Percentiles rank a stretch among this genome's conserved stretches.
phyloP scores from a whole-genome alignment of 192 early-diverging fungal genomes.

The Gonapodya prolifera region DNA sequence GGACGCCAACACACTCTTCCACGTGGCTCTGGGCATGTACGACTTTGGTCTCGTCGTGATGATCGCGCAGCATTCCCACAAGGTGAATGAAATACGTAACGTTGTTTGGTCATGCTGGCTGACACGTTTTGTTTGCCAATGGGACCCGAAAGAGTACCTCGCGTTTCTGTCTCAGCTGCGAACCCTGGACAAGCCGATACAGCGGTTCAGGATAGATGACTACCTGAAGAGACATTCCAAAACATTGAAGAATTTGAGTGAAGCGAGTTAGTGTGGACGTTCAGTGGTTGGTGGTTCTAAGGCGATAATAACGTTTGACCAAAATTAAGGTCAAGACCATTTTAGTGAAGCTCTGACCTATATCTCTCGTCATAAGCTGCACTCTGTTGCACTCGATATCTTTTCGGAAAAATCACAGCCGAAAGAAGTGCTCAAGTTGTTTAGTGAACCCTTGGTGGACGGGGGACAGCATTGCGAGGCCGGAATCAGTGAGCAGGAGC shows the following conservation, averaged over 20 bases:
- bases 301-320: not conserved
- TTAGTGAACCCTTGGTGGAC: slow-evolving; percentile 49
- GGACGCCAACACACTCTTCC: slow-evolving; percentile 75
- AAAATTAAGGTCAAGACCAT: slow-evolving; percentile 20
- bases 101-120: not conserved
- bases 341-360: slow-evolving; percentile 55
- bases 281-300: slow-evolving; percentile 9
- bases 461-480: slow-evolving; percentile 50
- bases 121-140: not conserved
- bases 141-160: slow-evolving; percentile 90
- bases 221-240: slow-evolving; percentile 55
- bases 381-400: slow-evolving; percentile 38
- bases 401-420: too few species aligned
- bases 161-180: slow-evolving; percentile 74
- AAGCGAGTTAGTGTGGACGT: slow-evolving; percentile 17
- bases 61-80: slow-evolving; percentile 95
- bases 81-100: slow-evolving; percentile 21
- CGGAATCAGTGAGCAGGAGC: slow-evolving; percentile 31
- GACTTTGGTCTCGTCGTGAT: slow-evolving; percentile 82
- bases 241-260: slow-evolving; percentile 58
- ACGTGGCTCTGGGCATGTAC: slow-evolving; percentile 88
- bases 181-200: slow-evolving; percentile 59
- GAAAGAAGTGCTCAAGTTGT: slow-evolving; percentile 25
- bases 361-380: slow-evolving; percentile 49
- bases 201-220: slow-evolving; percentile 77